Percentiles rank a stretch among this genome's conserved stretches.
Conservation (phyloP, 306 rosid genomes). For the Vigna trinervia region DNA sequence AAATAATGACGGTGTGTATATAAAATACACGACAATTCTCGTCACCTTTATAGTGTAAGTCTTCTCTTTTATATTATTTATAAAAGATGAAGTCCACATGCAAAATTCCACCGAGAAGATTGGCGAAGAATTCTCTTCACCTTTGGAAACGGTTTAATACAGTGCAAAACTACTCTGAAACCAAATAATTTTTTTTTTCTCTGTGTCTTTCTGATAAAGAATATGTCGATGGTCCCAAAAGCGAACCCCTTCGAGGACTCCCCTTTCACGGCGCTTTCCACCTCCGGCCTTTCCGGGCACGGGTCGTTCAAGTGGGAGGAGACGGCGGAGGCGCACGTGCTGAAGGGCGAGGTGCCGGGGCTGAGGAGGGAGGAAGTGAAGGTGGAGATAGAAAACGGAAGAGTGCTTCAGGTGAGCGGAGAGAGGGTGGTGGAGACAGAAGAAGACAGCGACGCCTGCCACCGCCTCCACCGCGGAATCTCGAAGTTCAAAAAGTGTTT, state of each 20-base stretch:
- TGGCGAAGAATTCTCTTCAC: conserved; percentile 42
- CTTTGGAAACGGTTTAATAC: conserved; percentile 2
- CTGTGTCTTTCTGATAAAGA: not conserved
- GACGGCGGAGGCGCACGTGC: conserved; percentile 44
- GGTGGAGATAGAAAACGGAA: conserved; percentile 44
- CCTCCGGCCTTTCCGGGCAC: not conserved
- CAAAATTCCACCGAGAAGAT: not conserved
- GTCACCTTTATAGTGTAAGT: too few species aligned
- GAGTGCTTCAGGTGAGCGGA: conserved; percentile 41
- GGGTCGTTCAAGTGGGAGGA: conserved; percentile 43
- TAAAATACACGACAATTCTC: too few species aligned
- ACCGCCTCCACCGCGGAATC: not conserved
- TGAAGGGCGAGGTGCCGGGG: conserved; percentile 33
- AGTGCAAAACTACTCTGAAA: not conserved
- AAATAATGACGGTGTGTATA: too few species aligned
- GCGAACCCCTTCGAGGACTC: conserved; percentile 26
- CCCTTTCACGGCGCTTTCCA: not conserved
- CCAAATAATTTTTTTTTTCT: not conserved
- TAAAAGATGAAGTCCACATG: too few species aligned
- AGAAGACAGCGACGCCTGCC: not conserved
- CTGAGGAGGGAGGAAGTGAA: conserved; percentile 43
- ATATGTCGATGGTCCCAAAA: conserved; percentile 46
- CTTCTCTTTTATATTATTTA: too few species aligned
- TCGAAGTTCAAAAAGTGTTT: not conserved
- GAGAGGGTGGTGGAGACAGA: not conserved